Conservation (phyloP, 2,329 filamentous ascomycete genomes). For the Xylariales sp. region DNA sequence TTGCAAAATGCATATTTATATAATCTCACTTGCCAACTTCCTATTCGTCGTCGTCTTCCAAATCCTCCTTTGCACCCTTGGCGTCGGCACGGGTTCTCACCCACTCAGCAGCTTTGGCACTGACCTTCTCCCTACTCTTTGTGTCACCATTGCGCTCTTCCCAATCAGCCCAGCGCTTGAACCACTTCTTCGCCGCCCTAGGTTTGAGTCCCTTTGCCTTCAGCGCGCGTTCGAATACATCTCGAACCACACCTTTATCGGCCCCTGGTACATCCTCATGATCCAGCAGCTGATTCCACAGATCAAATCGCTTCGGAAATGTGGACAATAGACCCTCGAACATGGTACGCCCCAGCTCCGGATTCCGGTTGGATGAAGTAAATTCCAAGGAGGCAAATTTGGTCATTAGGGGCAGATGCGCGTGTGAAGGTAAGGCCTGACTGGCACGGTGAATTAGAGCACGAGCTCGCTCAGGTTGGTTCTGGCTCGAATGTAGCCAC, state of each 20-base stretch:
- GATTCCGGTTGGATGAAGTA: conserved; percentile 73
- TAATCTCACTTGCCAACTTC: too few relatives aligned
- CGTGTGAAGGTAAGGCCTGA: conserved; percentile 70
- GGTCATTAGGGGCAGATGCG: conserved; percentile 68
- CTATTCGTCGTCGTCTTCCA: conserved; percentile 20
- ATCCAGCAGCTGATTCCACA: conserved; percentile 91
- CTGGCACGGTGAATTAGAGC: conserved; percentile 77
- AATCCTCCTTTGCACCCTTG: conserved; percentile 23
- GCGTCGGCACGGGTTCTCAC: conserved; percentile 45
- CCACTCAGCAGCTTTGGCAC: conserved; percentile 67
- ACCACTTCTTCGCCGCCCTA: conserved; percentile 80
- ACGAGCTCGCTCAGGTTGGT: conserved; percentile 68
- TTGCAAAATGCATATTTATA: too few relatives aligned
- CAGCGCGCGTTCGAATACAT: conserved; percentile 77
- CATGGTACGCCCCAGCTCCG: conserved; percentile 89
- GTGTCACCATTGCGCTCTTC: conserved; percentile 70
- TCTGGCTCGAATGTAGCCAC: conserved; percentile 75
- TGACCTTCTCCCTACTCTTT: conserved; percentile 67
- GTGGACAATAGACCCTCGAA: conserved; percentile 83
- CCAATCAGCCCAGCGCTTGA: conserved; percentile 88
- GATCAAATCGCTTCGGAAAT: conserved; percentile 83
- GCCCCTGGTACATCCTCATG: conserved; percentile 63
- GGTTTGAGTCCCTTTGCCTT: conserved; percentile 70
- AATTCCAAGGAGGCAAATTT: conserved; percentile 94
- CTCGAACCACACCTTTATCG: conserved; percentile 55